Evolutionary conservation across 1,284 basidiomycete species (phyloP), one percentile per base, ranked within the genome.

Genomic region (Austroboletus niveus): DNA sequence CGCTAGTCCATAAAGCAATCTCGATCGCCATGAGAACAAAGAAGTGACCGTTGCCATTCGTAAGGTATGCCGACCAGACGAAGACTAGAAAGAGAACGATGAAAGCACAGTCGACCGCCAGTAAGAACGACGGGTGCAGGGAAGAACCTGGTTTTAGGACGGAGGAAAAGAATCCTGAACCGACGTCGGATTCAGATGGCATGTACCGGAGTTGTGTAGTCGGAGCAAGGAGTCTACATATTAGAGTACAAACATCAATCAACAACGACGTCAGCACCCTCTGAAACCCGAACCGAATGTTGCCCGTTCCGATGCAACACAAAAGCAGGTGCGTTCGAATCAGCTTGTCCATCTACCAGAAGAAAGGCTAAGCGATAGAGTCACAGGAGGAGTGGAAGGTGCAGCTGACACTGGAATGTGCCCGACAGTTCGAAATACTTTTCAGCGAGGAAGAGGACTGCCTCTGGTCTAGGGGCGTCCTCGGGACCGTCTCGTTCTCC

Each of bases 71-170:
- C 15, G 85, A 72, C 40, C 70, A 67, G 43, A 80, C 53, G 22
- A 91, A 76, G n/a, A 87, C 77, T 20, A 80, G 47, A 31, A 88
- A 71, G 22, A 91, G 74, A 7, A 72, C 55, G 4, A 70, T 60
- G 58, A 91, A 84, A 5, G 80, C 77, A 42, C 68, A 74, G 68
- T 91, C 88, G 22, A 88, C 74, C 14, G 81, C 69, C 55, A 82
- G 68, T 1, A 88, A 75, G 63, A 89, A 88, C 0, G 75, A 78
- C 0, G 88, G 86, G 56, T 87, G 70, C 9, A 89, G 70, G 3
- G 87, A 87, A 2, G 89, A 89, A 31, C 88, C 88, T 12, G 87
- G 87, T 42, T 72, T 77, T 12, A 91, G 74, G 54, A 91, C 75
- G 51, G 75, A 74, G 15, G 75, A 69, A 49, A 85, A 66, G 58